A percentile compares a stretch with the other conserved stretches of the same genome.
These are phyloP conservation scores for Suillus ampliporus DNA, from an alignment of 768 basidiomycete species.

Conservation along the genomic window DNA sequence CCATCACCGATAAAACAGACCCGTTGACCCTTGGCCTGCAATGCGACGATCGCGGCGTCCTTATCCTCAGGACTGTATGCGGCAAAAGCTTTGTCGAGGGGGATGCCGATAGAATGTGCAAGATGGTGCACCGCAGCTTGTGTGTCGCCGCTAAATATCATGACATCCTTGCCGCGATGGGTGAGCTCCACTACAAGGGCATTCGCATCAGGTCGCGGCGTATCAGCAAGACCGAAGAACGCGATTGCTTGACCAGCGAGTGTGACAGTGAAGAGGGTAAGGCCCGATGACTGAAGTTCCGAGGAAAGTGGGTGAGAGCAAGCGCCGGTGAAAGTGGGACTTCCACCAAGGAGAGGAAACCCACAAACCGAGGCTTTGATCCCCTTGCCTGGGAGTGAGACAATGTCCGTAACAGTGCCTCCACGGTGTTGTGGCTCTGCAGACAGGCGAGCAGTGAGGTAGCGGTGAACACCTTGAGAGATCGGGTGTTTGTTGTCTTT, in stretches of 20 bases:
- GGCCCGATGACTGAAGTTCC: too few species aligned
- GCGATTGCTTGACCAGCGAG: not conserved
- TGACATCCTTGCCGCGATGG: slow-evolving; percentile 35
- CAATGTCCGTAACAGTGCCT: slow-evolving; percentile 23
- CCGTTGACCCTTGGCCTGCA: slow-evolving; percentile 29
- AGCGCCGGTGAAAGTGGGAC: not conserved
- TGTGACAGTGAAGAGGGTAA: not conserved
- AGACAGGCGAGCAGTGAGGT: slow-evolving; percentile 25
- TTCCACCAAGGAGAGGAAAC: not conserved
- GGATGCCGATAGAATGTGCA: slow-evolving; percentile 46
- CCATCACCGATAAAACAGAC: slow-evolving; percentile 58
- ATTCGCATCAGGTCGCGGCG: slow-evolving; percentile 46
- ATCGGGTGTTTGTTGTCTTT: slow-evolving; percentile 43
- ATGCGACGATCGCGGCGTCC: slow-evolving; percentile 35
- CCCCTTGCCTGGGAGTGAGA: slow-evolving; percentile 43
- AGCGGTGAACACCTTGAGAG: slow-evolving; percentile 37
- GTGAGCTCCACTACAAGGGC: slow-evolving; percentile 39
- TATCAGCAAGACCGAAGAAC: slow-evolving; percentile 50
- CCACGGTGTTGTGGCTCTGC: slow-evolving; percentile 7
- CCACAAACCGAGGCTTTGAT: slow-evolving; percentile 33
- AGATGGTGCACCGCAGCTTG: slow-evolving; percentile 44
- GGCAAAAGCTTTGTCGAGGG: slow-evolving; percentile 41
- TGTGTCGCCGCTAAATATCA: slow-evolving; percentile 52
- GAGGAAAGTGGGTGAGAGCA: too few species aligned
- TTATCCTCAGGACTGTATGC: slow-evolving; percentile 56